Evolutionary conservation across 2,329 filamentous ascomycete species (phyloP), one percentile per base, ranked within the genome.

Genomic region (Aspergillus chevalieri): DNA sequence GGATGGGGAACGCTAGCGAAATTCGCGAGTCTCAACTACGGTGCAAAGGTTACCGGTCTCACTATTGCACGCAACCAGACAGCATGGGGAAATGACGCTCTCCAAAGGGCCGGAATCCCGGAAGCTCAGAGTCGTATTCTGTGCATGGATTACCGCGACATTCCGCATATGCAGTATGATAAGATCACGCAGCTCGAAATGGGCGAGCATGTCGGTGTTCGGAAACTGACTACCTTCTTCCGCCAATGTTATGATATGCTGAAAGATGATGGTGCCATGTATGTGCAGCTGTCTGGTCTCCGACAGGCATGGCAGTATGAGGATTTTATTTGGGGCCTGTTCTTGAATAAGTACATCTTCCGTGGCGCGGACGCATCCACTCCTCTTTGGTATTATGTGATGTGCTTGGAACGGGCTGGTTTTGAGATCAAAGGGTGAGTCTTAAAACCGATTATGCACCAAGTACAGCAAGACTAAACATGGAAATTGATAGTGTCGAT

Each of bases 261-360:
- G 45, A 86, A 94, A 52, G 90, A 95, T 58, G 88, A 95, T 58
- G 89, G 89, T 65, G 79, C 85, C 58, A 91, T 95, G 75, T 93
- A 89, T 78, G 79, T 95, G 49, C 90, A 95, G 73, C 86, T 90
- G 60, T 87, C 89, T 57, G 89, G 90, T 70, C 79, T 95, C 51
- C 83, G 89, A 60, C 89, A 90, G 77, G 75, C 78, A 54, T 95
- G 89, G 90, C 90, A 94, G 72, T 95, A 92, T 64, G 88, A 95
- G 77, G 89, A 95, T 73, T 80, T 94, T 47, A 85, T 89, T 69
- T 95, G 90, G 89, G 89, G 89, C 64, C 78, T 94, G 47, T 95
- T 92, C 78, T 89, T 95, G 87, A 95, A 95, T 82, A 94, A 92
- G 77, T 93, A 95, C 72, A 78, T 95, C 67, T 95, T 95, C 80